phyloP scores from a whole-genome alignment of 352 stramenopile genomes.

The Halophytophthora batemanensis region DNA sequence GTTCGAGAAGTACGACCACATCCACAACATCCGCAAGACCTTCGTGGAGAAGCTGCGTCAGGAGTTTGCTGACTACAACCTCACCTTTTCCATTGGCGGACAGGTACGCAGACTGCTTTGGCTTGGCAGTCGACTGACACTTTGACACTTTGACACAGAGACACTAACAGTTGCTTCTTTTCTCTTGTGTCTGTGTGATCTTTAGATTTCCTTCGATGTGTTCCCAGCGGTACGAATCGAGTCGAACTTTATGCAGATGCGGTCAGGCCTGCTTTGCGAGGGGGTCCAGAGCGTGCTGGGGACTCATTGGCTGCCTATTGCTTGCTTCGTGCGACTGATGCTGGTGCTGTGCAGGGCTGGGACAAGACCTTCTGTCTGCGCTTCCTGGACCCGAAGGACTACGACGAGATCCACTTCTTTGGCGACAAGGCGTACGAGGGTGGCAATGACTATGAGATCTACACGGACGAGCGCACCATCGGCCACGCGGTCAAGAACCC shows the following conservation, averaged over 20 bases:
- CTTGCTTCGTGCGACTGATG: too few relatives aligned
- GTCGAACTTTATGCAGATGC: too few relatives aligned
- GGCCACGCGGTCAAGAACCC: constrained; percentile 95
- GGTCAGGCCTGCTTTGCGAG: too few relatives aligned
- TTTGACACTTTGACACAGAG: not conserved
- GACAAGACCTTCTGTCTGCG: constrained; percentile 99
- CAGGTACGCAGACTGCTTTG: constrained; percentile 38
- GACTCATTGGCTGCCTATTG: not conserved
- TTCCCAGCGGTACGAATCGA: constrained; percentile 82
- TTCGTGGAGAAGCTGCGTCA: constrained; percentile 96
- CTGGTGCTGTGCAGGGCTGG: too few relatives aligned
- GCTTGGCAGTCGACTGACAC: not conserved
- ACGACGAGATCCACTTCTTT: constrained; percentile 99
- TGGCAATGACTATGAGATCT: constrained; percentile 99
- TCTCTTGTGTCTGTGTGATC: not conserved
- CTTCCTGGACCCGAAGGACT: constrained; percentile 92
- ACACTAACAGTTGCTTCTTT: not conserved
- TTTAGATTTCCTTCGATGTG: constrained; percentile 97
- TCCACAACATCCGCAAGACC: constrained; percentile 90
- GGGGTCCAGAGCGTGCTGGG: not conserved
- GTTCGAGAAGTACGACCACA: constrained; percentile 97
- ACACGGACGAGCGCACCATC: constrained; percentile 94
- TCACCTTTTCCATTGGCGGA: constrained; percentile 98
- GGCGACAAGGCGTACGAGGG: constrained; percentile 99
- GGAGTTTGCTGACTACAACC: constrained; percentile 93